These are phyloP conservation scores for Dendrobium catenatum DNA, from an alignment of 106 monocot genomes.

Conservation along the genomic window DNA sequence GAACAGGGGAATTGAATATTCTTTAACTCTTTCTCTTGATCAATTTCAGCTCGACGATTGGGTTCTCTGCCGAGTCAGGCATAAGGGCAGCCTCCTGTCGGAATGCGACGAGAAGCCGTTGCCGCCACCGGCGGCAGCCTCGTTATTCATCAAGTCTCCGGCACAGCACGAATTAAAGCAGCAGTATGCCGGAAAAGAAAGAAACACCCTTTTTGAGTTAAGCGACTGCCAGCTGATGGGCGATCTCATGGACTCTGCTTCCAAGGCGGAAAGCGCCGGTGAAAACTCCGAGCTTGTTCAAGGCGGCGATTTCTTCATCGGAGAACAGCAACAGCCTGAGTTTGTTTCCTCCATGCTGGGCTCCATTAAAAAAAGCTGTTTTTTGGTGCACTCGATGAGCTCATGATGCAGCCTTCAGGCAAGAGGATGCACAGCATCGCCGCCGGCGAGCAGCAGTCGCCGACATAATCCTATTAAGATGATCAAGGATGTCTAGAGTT, in stretches of 20 bases:
- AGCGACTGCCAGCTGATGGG: neutral
- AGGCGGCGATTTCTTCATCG: no score
- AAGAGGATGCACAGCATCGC: neutral
- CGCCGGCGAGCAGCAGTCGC: neutral
- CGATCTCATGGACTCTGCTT: neutral
- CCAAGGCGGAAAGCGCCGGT: neutral
- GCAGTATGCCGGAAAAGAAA: neutral
- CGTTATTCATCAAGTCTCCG: no score
- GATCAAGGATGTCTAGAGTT: neutral
- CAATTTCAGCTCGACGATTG: constrained; percentile 17
- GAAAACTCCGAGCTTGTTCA: neutral
- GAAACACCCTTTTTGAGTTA: neutral
- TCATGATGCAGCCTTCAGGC: neutral
- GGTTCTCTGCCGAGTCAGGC: constrained; percentile 19
- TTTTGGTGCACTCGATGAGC: neutral
- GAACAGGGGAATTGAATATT: neutral
- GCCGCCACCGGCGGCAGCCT: neutral
- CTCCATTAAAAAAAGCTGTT: neutral
- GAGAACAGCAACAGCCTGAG: neutral
- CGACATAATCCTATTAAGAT: neutral
- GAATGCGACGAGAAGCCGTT: neutral
- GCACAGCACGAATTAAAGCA: neutral
- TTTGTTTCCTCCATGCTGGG: neutral
- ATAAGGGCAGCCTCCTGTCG: neutral
- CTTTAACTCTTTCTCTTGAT: neutral